Base-by-base conservation (phyloP, 805 yeast genomes). In the Candida silvicultrix region DNA sequence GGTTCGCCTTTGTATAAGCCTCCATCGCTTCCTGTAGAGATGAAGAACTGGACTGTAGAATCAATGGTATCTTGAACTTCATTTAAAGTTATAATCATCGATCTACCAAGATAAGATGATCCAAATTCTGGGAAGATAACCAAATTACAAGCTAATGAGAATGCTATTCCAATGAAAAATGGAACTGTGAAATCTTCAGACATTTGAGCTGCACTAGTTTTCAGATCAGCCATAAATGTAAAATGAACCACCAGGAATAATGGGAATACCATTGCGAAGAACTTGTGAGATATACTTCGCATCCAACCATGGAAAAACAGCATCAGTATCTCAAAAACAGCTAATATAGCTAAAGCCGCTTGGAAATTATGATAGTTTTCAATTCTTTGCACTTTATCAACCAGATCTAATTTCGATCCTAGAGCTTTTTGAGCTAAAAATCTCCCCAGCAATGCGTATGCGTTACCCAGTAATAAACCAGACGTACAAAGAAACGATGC, bases 51-150 rank as follows among this genome's bases (percentile, higher is more conserved):
- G 6, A 69, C 59, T 0, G 77, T 57, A 8, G 60, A 55, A 41
- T 68, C 69, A 14, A 74, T 48, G 15, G 73, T 64, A n/a, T 46
- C 46, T 18, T 73, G 73, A 3, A 74, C 49, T 43, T 68, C 71
- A 47, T 68, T 66, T 19, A 75, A 42, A 0, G 73, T 60, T 34
- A 65, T 65, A 0, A 70, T 58, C 7, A 73, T 64, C 1, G 74
- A 61, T 31, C 65, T 66, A 25, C 80, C 80, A 12, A 76, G 53
- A 50, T 68, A 73, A 0, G 75, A 67, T 21, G 77, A 68, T 15
- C 81, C 81, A 57, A 73, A 73, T 49, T 76, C 81, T 1, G 81
- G 81, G 50, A 73, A 75, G 12, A 76, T 48, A 1, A 62, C 32
- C 37, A 76, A 42, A 47, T 73, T 75, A 56, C 73, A 67, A 23